Evolutionary conservation across 768 basidiomycete species (phyloP), one percentile per base, ranked within the genome.

Genomic region (Pisolithus tinctorius): DNA sequence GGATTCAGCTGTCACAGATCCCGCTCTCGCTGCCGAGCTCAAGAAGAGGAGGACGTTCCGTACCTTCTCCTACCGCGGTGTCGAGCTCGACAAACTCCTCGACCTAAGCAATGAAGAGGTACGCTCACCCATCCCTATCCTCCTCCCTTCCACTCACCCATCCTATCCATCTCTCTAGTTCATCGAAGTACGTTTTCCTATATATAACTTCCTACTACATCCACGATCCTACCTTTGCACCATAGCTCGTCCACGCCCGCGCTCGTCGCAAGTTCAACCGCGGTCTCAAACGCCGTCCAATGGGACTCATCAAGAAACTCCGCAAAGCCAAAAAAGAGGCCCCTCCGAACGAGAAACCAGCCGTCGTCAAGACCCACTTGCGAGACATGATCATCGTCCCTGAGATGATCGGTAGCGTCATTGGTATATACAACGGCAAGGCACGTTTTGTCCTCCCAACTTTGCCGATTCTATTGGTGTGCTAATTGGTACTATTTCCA

Each of bases 371-470:
- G 82, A 99, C 96, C 52, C 96, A 99, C 74, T 80, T 99, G 62
- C 92, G 96, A 65, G 86, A 98, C 76, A 98, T 99, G 96, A 95
- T 98, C 73, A 86, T 99, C 73, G 96, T 99, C 54, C 96, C 96
- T 46, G 96, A 99, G 79, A 98, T 99, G 96, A 97, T 99, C 72
- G 96, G 96, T 55, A 87, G 84, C 64, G 91, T 98, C 59, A 84
- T 97, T 57, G 96, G 96, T 56, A 95, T 98, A 69, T 98, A 99
- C 84, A 95, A 93, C 67, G 93, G 93, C 67, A 95, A 95, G 82
- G 88, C 90, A 65, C 55, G 71, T 69, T 2, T 53, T 23, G 3
- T 29, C 49, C 17, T 43, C 5, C 31, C 29, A 43, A 17, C 38
- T 27, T 7, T 7, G 16, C 38, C 13, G 16, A 57, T 38, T 51